phyloP scores from a whole-genome alignment of 495 filamentous ascomycete species.

The Penicillium goetzii region DNA sequence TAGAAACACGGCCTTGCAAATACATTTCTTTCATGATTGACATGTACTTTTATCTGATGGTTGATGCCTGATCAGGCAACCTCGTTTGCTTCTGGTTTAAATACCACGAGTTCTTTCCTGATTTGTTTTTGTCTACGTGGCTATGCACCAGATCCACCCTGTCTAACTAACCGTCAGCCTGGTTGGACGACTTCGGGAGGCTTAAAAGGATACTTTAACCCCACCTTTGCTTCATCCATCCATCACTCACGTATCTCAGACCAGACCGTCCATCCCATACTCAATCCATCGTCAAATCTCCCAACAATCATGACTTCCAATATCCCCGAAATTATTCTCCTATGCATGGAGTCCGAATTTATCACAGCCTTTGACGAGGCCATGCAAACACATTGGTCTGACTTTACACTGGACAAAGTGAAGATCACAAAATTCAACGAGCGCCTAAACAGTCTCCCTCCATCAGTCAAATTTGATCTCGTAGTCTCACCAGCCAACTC shows the following conservation, averaged over 20 bases:
- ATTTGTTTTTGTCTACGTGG: not conserved
- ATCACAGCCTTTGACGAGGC: conserved; percentile 39
- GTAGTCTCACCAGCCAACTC: conserved; percentile 59
- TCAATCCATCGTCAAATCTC: no score
- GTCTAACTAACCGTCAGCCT: not conserved
- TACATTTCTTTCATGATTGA: not conserved
- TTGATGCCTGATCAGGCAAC: not conserved
- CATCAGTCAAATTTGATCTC: conserved; percentile 41
- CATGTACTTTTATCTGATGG: not conserved
- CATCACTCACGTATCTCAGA: not conserved
- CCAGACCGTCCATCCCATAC: not conserved
- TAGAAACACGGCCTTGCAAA: not conserved
- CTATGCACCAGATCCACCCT: not conserved
- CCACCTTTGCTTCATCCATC: not conserved
- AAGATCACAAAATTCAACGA: conserved; percentile 42
- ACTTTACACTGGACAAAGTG: conserved; percentile 19
- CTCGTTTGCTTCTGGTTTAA: not conserved
- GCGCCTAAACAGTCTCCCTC: conserved; percentile 36
- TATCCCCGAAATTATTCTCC: conserved; percentile 45
- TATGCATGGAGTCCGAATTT: conserved; percentile 39
- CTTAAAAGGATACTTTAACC: conserved; percentile 1
- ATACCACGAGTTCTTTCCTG: not conserved
- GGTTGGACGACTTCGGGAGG: not conserved
- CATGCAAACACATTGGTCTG: conserved; percentile 26
- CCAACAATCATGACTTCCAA: conserved; percentile 28